Base-by-base conservation (phyloP, 2,329 filamentous ascomycete species). In the Aureobasidium sp. region DNA sequence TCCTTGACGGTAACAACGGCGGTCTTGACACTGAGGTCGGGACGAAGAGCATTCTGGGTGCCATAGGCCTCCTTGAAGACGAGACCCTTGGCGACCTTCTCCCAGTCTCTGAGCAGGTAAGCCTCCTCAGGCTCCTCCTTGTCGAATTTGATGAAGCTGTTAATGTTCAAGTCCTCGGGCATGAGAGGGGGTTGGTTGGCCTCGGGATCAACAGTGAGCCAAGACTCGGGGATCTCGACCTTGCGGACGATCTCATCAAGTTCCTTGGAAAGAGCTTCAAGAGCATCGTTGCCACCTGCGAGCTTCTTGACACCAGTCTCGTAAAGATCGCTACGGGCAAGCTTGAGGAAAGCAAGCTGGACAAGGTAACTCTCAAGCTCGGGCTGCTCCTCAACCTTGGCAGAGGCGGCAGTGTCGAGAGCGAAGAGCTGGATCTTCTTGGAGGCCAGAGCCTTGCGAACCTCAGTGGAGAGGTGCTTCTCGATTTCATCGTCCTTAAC, bases 51-150 rank as follows among this genome's bases (percentile, higher is more conserved):
- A 65, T 80, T 80, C 70, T 84, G 79, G 29, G 91, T 92, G 65
- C 84, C 86, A 71, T 91, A 97, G 0, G 91, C 93, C 76, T 99
- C 94, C 80, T 95, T 96, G 83, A 99, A 99, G 5, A 84, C 84
- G 62, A 99, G 81, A 51, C 87, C 89, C 80, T 95, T 94, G 64
- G 93, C 94, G 54, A 87, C 90, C 50, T 86, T 82, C 75, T 92
- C 83, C 90, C 92, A 96, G 74, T 88, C 83, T 68, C 84, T 83
- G 63, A 96, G 82, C 3, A 86, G 75, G 3, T 82, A 81, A 29
- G 86, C 80, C 42, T 81, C 78, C 74, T 95, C 91, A 0, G 76
- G 67, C 69, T 95, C 90, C 44, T 82, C 78, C 77, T 93, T 95
- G 67, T 90, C 82, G 71, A 91, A 95, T 2, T 85, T 75, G 58